phyloP scores from a whole-genome alignment of 495 filamentous ascomycete species.

The Aspergillus kassunensis region DNA sequence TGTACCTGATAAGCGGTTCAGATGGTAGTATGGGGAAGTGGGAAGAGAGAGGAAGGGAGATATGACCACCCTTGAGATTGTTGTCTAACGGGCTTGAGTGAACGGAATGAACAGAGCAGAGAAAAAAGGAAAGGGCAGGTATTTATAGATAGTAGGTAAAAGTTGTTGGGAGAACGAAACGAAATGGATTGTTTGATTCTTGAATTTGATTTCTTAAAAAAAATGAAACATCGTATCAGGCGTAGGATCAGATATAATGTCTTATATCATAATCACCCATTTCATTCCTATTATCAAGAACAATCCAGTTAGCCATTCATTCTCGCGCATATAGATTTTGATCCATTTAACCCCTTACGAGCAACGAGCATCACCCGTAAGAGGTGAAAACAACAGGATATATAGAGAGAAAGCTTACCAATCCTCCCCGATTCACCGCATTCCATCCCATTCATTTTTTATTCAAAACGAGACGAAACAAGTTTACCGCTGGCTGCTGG shows the following conservation, averaged over 20 bases:
- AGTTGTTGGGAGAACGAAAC: conserved; percentile 4
- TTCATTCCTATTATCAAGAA: conserved; percentile 5
- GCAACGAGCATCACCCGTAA: too few relatives aligned
- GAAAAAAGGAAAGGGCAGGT: conserved; percentile 4
- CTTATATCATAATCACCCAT: conserved; percentile 13
- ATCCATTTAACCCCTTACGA: too few relatives aligned
- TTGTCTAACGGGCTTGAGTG: too few relatives aligned
- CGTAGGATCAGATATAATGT: conserved; percentile 9
- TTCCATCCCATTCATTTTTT: conserved; percentile 9
- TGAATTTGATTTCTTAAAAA: conserved; percentile 12
- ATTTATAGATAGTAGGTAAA: background rate
- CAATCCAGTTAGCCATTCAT: background rate
- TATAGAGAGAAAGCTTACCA: conserved; percentile 24
- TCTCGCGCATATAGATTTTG: too few relatives aligned
- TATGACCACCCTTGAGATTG: too few relatives aligned
- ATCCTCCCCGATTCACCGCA: conserved; percentile 31
- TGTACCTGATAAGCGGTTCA: too few relatives aligned
- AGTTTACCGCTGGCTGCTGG: conserved; percentile 62
- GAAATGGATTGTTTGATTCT: conserved; percentile 15
- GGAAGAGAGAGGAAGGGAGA: too few relatives aligned
- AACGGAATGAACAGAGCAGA: conserved; percentile 3
- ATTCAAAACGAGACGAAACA: background rate
- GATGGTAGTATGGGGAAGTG: too few relatives aligned
- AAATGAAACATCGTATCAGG: conserved; percentile 10
- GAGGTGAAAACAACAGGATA: background rate